phyloP scores from a whole-genome alignment of 805 yeast genomes.

The Debaryomyces tyrocola region DNA sequence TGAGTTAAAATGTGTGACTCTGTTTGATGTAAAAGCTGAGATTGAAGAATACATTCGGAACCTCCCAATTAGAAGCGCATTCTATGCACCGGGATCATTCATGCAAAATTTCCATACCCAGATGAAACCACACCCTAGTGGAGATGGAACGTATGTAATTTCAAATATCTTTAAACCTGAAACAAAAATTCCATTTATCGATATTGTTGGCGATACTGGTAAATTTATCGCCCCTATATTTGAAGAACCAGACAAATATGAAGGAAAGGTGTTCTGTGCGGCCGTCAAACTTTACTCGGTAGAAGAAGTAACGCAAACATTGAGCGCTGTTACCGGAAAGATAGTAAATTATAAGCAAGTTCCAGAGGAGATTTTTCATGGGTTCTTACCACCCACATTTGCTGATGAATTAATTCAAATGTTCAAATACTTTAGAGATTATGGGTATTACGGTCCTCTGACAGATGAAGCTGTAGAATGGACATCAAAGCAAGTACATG shows the following conservation, averaged over 20 bases:
- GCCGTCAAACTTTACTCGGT: neutral
- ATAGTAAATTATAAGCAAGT: neutral
- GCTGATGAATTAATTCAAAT: neutral
- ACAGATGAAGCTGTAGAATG: neutral
- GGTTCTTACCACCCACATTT: neutral
- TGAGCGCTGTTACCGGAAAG: constrained; percentile 1
- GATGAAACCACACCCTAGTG: neutral
- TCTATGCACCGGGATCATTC: constrained; percentile 5
- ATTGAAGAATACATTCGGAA: constrained; percentile 5
- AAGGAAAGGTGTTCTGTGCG: neutral
- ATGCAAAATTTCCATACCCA: constrained; percentile 2
- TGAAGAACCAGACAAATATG: constrained; percentile 1
- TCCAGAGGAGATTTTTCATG: neutral
- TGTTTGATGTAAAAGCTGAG: constrained; percentile 3
- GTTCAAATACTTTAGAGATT: neutral
- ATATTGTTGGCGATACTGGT: constrained; percentile 4
- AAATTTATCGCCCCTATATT: constrained; percentile 3
- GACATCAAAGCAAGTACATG: neutral
- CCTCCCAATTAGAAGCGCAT: constrained; percentile 1
- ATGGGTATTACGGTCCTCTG: constrained; percentile 1
- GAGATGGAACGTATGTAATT: constrained; percentile 1
- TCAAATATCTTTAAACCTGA: neutral
- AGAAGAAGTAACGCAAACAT: neutral
- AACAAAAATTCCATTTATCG: constrained; percentile 4
- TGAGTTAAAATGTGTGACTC: neutral